Conservation (phyloP, 768 basidiomycete genomes). For the Suillus tomentosus region DNA sequence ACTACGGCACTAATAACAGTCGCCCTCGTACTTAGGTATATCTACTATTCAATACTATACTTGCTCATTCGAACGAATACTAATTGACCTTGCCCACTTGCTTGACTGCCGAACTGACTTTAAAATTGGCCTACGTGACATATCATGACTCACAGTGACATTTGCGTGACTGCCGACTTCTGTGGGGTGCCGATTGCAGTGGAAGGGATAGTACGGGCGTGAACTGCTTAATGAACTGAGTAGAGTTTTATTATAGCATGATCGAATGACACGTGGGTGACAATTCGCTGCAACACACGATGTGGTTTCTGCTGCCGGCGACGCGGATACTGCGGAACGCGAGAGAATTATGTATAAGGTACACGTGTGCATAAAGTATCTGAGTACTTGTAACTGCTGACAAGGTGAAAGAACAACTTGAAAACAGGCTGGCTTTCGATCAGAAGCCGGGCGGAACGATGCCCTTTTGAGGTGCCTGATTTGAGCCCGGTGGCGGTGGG, state of each 20-base stretch:
- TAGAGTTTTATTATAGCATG: slow-evolving; percentile 31
- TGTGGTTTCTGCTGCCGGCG: slow-evolving; percentile 10
- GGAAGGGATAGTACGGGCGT: no score
- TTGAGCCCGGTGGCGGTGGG: slow-evolving; percentile 46
- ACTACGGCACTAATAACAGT: no score
- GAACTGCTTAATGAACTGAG: slow-evolving; percentile 15
- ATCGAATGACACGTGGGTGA: slow-evolving; percentile 26
- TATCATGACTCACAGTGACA: no score
- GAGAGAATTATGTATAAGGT: slow-evolving; percentile 20
- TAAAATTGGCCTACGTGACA: no score
- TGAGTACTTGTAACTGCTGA: slow-evolving; percentile 11
- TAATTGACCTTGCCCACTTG: no score
- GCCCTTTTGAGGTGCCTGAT: slow-evolving; percentile 44
- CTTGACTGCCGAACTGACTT: no score
- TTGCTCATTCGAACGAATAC: no score
- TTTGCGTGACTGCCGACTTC: no score
- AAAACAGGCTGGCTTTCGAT: slow-evolving; percentile 19
- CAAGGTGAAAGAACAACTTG: slow-evolving; percentile 7
- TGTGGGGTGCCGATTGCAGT: no score
- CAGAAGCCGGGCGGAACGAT: slow-evolving; percentile 88
- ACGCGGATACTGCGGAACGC: slow-evolving; percentile 19
- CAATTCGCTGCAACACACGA: slow-evolving; percentile 16
- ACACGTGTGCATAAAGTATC: slow-evolving; percentile 14
- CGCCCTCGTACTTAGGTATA: no score
- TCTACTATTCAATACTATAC: no score